Evolutionary conservation across 768 basidiomycete genomes (phyloP).

Genomic region (Arthromyces matolae): DNA sequence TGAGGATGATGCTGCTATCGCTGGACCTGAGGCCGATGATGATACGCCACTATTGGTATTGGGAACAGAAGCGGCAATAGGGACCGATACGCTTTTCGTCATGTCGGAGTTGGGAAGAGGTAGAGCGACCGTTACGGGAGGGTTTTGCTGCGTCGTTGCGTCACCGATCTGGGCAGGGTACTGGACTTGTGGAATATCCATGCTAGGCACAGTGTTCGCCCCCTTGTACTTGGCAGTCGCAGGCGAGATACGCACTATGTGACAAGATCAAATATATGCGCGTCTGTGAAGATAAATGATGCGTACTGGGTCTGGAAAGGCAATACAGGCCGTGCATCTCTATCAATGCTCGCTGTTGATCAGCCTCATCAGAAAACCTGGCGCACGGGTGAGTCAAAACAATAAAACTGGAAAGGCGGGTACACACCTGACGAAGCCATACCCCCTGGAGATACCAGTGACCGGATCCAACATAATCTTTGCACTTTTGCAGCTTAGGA

Average conservation of each 20-base stretch:
- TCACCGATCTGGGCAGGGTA: conserved; percentile 31
- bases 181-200: conserved; percentile 45
- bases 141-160: conserved; percentile 30
- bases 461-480: conserved; percentile 93
- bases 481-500: conserved; percentile 90
- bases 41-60: conserved; percentile 35
- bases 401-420: conserved; percentile 4
- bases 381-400: conserved; percentile 14
- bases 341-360: conserved; percentile 84
- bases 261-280: conserved; percentile 29
- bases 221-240: conserved; percentile 86
- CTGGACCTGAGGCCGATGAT: conserved; percentile 43
- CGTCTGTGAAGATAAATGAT: conserved; percentile 3
- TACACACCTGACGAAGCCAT: conserved; percentile 84
- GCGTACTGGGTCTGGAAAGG: conserved; percentile 81
- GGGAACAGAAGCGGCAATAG: conserved; percentile 52
- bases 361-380: conserved; percentile 84
- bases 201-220: conserved; percentile 36
- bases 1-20: conserved; percentile 50
- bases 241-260: conserved; percentile 82
- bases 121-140: conserved; percentile 44
- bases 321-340: conserved; percentile 93
- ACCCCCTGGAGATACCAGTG: conserved; percentile 85
- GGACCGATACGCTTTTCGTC: conserved; percentile 66
- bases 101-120: conserved; percentile 44